phyloP scores from a whole-genome alignment of 2,329 filamentous ascomycete species.

The Tothia fuscella region DNA sequence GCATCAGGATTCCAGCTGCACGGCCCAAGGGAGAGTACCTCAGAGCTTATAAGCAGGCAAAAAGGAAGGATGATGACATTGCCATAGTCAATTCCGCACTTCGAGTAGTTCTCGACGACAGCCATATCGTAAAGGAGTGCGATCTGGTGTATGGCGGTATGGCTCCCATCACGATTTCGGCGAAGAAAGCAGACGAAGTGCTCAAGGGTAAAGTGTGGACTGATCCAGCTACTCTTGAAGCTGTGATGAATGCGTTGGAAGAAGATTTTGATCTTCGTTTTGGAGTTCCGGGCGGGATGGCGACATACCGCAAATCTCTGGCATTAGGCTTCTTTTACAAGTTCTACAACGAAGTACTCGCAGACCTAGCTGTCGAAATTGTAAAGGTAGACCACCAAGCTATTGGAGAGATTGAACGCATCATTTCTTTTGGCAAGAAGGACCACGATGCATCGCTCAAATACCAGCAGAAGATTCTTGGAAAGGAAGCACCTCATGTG shows the following conservation, averaged over 20 bases:
- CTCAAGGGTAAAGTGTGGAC: constrained; percentile 68
- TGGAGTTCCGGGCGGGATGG: constrained; percentile 93
- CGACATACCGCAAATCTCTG: constrained; percentile 82
- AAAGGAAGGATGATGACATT: constrained; percentile 96
- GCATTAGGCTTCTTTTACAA: constrained; percentile 93
- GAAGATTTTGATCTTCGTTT: constrained; percentile 81
- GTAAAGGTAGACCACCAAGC: constrained; percentile 57
- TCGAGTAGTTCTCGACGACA: constrained; percentile 57
- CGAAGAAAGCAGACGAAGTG: constrained; percentile 64
- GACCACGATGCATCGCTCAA: constrained; percentile 63
- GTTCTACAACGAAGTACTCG: constrained; percentile 83
- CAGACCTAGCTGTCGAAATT: constrained; percentile 43
- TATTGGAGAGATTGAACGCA: constrained; percentile 72
- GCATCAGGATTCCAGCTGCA: constrained; percentile 73
- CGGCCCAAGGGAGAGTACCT: constrained; percentile 68
- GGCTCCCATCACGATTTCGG: constrained; percentile 82
- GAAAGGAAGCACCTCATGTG: constrained; percentile 75
- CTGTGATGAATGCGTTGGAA: constrained; percentile 79
- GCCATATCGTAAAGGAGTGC: constrained; percentile 58
- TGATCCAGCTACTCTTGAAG: constrained; percentile 73
- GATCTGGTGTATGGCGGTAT: constrained; percentile 90
- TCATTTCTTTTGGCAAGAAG: constrained; percentile 67
- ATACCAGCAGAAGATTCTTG: constrained; percentile 72
- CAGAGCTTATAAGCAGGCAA: constrained; percentile 88
- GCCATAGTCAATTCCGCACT: constrained; percentile 89